Evolutionary conservation across 805 yeast genomes (phyloP), one percentile per base, ranked within the genome.

Genomic region (Lipomyces yamadae): DNA sequence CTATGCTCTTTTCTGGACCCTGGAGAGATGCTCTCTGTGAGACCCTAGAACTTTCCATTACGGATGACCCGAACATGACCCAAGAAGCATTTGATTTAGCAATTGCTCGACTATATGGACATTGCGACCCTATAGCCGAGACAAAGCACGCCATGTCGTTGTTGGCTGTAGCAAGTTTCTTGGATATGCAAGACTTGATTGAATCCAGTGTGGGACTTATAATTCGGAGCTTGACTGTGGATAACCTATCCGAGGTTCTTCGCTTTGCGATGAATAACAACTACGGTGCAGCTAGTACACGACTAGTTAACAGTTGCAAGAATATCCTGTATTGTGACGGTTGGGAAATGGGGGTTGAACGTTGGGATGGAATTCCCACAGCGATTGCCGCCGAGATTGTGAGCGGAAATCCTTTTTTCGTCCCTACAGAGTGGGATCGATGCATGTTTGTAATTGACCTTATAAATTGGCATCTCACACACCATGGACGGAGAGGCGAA

Each of bases 391-490:
- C 81, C 0, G 81, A 80, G 34, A 83, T 83, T 4, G 78, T 85
- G 13, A 81, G 83, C 0, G 77, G 81, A 18, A 86, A 85, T 70
- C 82, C 81, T 29, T 85, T 85, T 69, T 85, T 82, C 72, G 84
- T 84, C 3, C 84, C 85, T 1, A 79, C 80, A 1, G 88, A 85
- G 72, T 84, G 86, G 86, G 86, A 84, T 55, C 76, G 88, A 61
- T 83, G 85, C 55, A 67, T 82, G 35, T 84, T 85, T 67, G 77
- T 82, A 2, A 48, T 60, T 30, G 62, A 67, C 18, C 59, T 69
- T 5, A 57, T 67, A 24, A 61, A 67, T 32, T 33, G 60, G 58
- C 60, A 58, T 24, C 55, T 64, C 34, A 24, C n/a, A 13, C 58
- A 30, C 54, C 58, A 56, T 45, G 11, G 15, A 10, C 39, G 10